Conservation (phyloP, 2,329 filamentous ascomycete species). For the Penicillium sp. region DNA sequence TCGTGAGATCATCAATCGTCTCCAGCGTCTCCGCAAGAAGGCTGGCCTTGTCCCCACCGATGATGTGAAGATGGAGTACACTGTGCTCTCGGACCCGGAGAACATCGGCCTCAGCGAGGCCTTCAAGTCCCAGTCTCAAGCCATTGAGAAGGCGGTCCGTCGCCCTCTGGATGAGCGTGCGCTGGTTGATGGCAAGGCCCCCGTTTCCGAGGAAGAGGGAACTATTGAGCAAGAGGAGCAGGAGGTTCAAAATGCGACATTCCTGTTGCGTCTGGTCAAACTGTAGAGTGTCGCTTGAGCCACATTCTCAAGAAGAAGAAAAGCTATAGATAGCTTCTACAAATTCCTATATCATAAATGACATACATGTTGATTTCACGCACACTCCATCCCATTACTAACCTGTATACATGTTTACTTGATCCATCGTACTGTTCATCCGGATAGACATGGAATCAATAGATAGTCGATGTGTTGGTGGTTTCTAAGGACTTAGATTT, state of each 20-base stretch:
- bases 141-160: conserved; percentile 75
- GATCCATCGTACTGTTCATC: background rate
- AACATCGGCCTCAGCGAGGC: conserved; percentile 68
- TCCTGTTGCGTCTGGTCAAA: conserved; percentile 73
- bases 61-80: conserved; percentile 93
- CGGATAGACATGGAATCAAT: too few species aligned
- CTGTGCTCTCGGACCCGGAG: conserved; percentile 75
- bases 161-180: conserved; percentile 72
- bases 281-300: conserved; percentile 50
- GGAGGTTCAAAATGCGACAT: conserved; percentile 78
- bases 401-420: background rate
- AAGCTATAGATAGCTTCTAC: background rate
- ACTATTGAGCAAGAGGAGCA: conserved; percentile 81
- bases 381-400: background rate
- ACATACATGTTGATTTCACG: background rate
- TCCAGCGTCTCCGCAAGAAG: conserved; percentile 92
- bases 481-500: too few species aligned
- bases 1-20: conserved; percentile 87
- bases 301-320: background rate
- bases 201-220: conserved; percentile 53
- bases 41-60: conserved; percentile 87
- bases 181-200: conserved; percentile 58
- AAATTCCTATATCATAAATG: background rate
- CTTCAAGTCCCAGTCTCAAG: conserved; percentile 65
- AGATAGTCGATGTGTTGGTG: too few species aligned